Percentiles rank a stretch among this genome's conserved stretches.
Conservation (phyloP, 1,139 yeast genomes). For the Saccharomyces uvarum region DNA sequence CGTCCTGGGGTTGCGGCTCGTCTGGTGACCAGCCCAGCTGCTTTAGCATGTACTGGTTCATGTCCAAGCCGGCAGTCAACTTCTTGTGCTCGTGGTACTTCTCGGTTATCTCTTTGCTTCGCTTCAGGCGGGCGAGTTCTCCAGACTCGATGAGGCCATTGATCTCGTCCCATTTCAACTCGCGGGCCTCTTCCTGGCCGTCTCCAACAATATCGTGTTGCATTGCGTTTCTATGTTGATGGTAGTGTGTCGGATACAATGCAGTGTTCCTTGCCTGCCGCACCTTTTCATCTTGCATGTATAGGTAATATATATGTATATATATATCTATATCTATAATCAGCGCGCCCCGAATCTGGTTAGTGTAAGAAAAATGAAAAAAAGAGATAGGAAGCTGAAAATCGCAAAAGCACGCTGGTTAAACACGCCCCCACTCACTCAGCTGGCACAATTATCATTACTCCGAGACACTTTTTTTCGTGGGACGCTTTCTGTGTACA, state of each 20-base stretch:
- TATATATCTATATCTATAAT: neutral
- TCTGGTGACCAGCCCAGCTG: constrained; percentile 19
- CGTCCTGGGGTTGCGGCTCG: constrained; percentile 6
- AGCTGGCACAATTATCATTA: neutral
- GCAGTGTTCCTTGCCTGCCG: neutral
- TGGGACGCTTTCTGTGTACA: neutral
- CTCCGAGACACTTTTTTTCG: neutral
- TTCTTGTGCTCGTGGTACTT: constrained; percentile 20
- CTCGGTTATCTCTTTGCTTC: constrained; percentile 17
- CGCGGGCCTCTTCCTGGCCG: neutral
- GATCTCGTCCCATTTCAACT: constrained; percentile 19
- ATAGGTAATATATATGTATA: neutral
- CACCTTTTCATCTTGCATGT: neutral
- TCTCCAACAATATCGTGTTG: neutral
- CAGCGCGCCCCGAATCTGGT: neutral
- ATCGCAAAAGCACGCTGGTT: neutral
- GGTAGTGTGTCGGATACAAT: neutral
- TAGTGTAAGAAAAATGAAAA: neutral
- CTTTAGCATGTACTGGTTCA: constrained; percentile 17
- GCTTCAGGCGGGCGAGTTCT: constrained; percentile 17
- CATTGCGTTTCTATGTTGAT: neutral
- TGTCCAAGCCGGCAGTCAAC: constrained; percentile 10
- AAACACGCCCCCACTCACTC: neutral
- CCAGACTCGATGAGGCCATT: constrained; percentile 15
- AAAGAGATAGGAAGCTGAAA: neutral